Conservation (phyloP, 306 rosid genomes). For the Lithocarpus polystachyus region DNA sequence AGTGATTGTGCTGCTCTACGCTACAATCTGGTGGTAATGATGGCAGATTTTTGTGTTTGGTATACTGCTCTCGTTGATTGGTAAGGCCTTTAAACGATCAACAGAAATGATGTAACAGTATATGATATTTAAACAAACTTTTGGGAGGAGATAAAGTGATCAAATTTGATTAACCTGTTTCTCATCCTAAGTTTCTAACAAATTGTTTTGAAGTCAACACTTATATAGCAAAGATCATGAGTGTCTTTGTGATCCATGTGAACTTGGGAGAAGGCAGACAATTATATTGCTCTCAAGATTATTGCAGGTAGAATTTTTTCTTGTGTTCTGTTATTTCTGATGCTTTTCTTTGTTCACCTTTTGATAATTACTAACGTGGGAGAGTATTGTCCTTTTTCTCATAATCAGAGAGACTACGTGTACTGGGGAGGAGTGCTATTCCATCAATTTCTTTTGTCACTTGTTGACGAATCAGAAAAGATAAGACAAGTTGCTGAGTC, state of each 20-base stretch:
- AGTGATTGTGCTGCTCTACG: conserved; percentile 78
- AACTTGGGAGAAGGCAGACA: conserved; percentile 91
- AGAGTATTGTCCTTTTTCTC: background rate
- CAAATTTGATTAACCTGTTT: background rate
- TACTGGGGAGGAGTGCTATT: conserved; percentile 97
- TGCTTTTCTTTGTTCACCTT: background rate
- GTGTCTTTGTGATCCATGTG: conserved; percentile 92
- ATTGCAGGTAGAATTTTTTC: conserved; percentile 60
- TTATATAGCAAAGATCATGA: conserved; percentile 76
- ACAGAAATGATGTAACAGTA: background rate
- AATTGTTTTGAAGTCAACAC: conserved; percentile 49
- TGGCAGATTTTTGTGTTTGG: conserved; percentile 92
- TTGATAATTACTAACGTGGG: conserved; percentile 4
- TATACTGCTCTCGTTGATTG: conserved; percentile 90
- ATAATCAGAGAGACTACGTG: conserved; percentile 63
- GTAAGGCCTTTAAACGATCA: conserved; percentile 43
- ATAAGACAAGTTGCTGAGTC: conserved; percentile 70
- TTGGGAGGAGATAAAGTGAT: background rate
- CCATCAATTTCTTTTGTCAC: conserved; percentile 86
- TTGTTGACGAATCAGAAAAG: conserved; percentile 92
- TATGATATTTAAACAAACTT: background rate
- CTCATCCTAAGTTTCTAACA: conserved; percentile 24
- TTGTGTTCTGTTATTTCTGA: background rate
- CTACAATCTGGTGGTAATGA: conserved; percentile 75
- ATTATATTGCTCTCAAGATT: conserved; percentile 85